Evolutionary conservation across 2,329 filamentous ascomycete genomes (phyloP), one percentile per base, ranked within the genome.

Genomic region (Colletotrichum phormii): DNA sequence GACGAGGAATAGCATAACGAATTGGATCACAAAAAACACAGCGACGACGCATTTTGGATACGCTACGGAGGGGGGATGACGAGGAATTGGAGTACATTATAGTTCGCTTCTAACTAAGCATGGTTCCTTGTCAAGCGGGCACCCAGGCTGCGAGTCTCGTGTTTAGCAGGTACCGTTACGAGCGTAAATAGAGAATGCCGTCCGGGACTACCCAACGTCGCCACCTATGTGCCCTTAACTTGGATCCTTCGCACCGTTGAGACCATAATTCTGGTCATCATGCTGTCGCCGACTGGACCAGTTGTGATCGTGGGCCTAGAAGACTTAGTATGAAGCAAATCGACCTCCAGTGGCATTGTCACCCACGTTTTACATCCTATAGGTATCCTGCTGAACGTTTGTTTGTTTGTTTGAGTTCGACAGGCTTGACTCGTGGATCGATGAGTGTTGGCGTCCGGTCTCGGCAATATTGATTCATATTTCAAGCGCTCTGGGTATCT

Each of bases 331-430:
- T 57, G 60, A 67, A 72, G 42, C 33, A 71, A 58, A 57, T 31
- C 15, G 49, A 70, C 60, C 67, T 73, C 24, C 60, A 37, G 35
- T 57, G 54, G 54, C 61, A 22, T 73, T 42, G 67, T 73, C 66
- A 73, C 71, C 66, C 71, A 73, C 71, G 59, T 73, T 71, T 35
- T 70, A 61, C 66, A 71, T 71, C 61, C 66, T 71, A 26, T 33
- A 22, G 18, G 11, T 46, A 3, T 13, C 42, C 42, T 64, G 24
- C 18, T 46, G 51, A 22, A 15, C 18, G 13, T 26, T n/a, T 29
- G 26, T 26, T n/a, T 22, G 9, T 24, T 22, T 42, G 22, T 11
- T 42, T 49, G 42, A 2, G 18, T n/a, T n/a, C 7, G 8, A 22
- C 42, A 22, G 18, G 18, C 18, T 22, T 11, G 18, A 18, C 7